Percentiles rank a stretch among this genome's conserved stretches.
Conservation (phyloP, 768 basidiomycete species). For the Mycena kentingensis region DNA sequence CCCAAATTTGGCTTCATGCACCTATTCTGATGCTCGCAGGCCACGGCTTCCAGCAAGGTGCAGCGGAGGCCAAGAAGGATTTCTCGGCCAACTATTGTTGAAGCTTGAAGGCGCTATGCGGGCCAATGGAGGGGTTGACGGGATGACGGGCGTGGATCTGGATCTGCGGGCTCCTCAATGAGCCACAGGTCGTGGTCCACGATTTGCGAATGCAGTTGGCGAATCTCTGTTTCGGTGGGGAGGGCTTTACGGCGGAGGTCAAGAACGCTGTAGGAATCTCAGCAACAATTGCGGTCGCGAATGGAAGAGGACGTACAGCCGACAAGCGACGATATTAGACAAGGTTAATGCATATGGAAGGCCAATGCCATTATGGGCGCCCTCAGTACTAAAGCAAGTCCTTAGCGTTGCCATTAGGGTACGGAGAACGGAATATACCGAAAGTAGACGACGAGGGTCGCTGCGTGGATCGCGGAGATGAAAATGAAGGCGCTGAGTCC, state of each 20-base stretch:
- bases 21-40: constrained; percentile 33
- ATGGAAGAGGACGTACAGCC: constrained; percentile 29
- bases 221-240: constrained; percentile 36
- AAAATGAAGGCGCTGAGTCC: constrained; percentile 37
- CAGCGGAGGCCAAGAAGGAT: constrained; percentile 42
- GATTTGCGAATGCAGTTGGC: constrained; percentile 31
- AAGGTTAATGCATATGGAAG: constrained; percentile 39
- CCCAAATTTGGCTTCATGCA: neutral
- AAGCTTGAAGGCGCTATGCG: neutral
- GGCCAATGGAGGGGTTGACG: neutral
- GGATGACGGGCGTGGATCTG: neutral
- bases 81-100: constrained; percentile 36
- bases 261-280: constrained; percentile 35
- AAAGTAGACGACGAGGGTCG: constrained; percentile 35
- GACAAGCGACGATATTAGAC: constrained; percentile 41
- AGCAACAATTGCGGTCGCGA: neutral
- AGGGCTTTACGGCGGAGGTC: constrained; percentile 40
- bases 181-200: constrained; percentile 24
- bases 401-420: neutral
- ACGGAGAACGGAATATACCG: constrained; percentile 25
- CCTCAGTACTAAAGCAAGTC: constrained; percentile 29
- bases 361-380: constrained; percentile 36
- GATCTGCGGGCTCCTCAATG: neutral
- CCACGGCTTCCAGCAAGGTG: constrained; percentile 65
- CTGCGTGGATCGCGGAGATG: constrained; percentile 33